Percentiles rank a stretch among this genome's conserved stretches.
Evolutionary conservation across 495 filamentous ascomycete genomes (phyloP).

Genomic region (Penicillium lagena): DNA sequence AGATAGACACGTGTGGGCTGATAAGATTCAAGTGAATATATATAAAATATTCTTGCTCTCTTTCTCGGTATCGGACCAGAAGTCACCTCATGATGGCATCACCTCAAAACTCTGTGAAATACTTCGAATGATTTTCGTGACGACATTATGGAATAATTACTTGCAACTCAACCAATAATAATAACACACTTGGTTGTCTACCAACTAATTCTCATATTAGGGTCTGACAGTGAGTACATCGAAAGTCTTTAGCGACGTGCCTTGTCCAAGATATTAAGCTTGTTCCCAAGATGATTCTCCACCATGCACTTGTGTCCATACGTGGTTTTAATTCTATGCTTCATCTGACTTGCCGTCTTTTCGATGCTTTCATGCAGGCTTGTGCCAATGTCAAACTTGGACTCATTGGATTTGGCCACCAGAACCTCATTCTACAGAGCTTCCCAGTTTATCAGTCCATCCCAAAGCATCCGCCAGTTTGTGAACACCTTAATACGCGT

Average conservation of each 20-base stretch:
- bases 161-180: too few species aligned
- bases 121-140: not conserved
- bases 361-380: conserved; percentile 40
- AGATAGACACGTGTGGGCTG: not conserved
- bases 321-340: conserved; percentile 15
- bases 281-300: conserved; percentile 17
- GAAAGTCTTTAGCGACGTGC: not conserved
- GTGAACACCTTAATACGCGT: conserved; percentile 50
- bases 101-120: too few species aligned
- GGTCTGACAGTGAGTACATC: not conserved
- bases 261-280: conserved; percentile 6
- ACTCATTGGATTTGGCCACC: conserved; percentile 9
- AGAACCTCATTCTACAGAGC: conserved; percentile 45
- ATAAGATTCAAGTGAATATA: not conserved
- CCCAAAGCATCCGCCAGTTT: conserved; percentile 68
- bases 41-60: too few species aligned
- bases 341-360: conserved; percentile 19
- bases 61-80: too few species aligned
- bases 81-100: conserved; percentile 18
- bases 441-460: conserved; percentile 74
- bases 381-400: conserved; percentile 8
- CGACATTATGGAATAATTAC: too few species aligned
- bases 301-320: conserved; percentile 23
- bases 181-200: too few species aligned
- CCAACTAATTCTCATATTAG: too few species aligned